A percentile compares a stretch with the other conserved stretches of the same genome.
Evolutionary conservation across 1,284 basidiomycete species (phyloP).

Genomic region (Somion occarium): DNA sequence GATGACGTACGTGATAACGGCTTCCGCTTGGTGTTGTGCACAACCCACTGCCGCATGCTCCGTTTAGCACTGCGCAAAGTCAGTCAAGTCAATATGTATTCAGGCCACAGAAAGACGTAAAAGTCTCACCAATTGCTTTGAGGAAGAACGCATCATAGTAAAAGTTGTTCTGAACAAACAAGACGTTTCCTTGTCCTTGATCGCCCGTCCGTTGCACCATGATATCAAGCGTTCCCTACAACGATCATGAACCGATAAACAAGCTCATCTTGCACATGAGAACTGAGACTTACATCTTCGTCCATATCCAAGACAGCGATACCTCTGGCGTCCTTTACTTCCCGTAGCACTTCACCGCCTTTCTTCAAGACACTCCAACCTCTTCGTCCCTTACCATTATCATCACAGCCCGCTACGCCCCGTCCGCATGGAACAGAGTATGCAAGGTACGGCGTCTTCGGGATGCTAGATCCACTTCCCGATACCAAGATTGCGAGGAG

Average conservation of each 20-base stretch:
- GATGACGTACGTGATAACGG: constrained; percentile 62
- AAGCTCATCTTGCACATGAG: too few species aligned
- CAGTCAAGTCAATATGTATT: not conserved
- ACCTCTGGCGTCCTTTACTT: constrained; percentile 74
- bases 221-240: constrained; percentile 88
- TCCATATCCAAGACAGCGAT: constrained; percentile 90
- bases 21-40: constrained; percentile 63
- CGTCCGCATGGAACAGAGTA: constrained; percentile 68
- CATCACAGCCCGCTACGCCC: constrained; percentile 50
- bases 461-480: constrained; percentile 27
- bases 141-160: constrained; percentile 99
- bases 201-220: constrained; percentile 81
- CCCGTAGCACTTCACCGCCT: constrained; percentile 60
- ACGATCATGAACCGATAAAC: constrained; percentile 10
- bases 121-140: constrained; percentile 78
- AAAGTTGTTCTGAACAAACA: constrained; percentile 96
- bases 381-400: constrained; percentile 43
- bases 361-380: constrained; percentile 61
- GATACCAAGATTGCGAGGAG: constrained; percentile 65
- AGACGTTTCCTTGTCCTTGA: constrained; percentile 56
- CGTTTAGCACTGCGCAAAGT: constrained; percentile 76
- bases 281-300: constrained; percentile 72
- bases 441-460: constrained; percentile 63
- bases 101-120: not conserved
- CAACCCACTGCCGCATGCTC: constrained; percentile 81